Percentiles rank a stretch among this genome's conserved stretches.
These are phyloP conservation scores for Suhomyces bokatorum DNA, from an alignment of 1,139 yeast species.

Conservation along the genomic window DNA sequence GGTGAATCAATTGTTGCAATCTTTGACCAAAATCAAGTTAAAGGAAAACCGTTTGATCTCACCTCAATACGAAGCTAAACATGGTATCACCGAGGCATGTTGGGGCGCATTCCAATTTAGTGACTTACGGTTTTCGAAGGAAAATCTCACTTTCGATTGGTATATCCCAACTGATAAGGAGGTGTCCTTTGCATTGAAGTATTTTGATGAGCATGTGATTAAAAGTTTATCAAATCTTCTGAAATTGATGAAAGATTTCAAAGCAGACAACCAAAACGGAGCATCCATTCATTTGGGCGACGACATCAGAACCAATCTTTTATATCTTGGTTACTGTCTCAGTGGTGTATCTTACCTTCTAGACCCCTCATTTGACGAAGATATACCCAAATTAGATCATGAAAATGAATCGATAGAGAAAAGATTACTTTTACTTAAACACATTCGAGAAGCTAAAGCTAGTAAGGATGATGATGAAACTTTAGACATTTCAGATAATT, in stretches of 20 bases:
- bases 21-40: conserved; percentile 61
- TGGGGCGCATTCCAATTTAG: conserved; percentile 76
- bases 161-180: conserved; percentile 63
- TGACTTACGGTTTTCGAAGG: conserved; percentile 37
- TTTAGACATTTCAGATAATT: conserved; percentile 39
- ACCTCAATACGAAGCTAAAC: conserved; percentile 29
- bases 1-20: conserved; percentile 65
- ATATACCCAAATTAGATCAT: conserved; percentile 41
- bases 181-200: conserved; percentile 59
- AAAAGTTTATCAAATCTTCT: conserved; percentile 46
- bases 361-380: conserved; percentile 63
- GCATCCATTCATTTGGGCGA: conserved; percentile 39
- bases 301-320: conserved; percentile 54
- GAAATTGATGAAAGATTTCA: conserved; percentile 32
- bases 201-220: conserved; percentile 54
- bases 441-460: conserved; percentile 28
- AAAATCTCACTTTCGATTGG: conserved; percentile 67
- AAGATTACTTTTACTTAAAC: conserved; percentile 34
- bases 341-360: conserved; percentile 77
- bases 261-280: conserved; percentile 20
- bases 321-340: conserved; percentile 58
- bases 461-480: conserved; percentile 25
- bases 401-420: conserved; percentile 38
- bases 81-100: conserved; percentile 49
- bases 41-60: conserved; percentile 56